These are phyloP conservation scores for Hyaloperonospora brassicae DNA, from an alignment of 352 stramenopile species.

Conservation along the genomic window DNA sequence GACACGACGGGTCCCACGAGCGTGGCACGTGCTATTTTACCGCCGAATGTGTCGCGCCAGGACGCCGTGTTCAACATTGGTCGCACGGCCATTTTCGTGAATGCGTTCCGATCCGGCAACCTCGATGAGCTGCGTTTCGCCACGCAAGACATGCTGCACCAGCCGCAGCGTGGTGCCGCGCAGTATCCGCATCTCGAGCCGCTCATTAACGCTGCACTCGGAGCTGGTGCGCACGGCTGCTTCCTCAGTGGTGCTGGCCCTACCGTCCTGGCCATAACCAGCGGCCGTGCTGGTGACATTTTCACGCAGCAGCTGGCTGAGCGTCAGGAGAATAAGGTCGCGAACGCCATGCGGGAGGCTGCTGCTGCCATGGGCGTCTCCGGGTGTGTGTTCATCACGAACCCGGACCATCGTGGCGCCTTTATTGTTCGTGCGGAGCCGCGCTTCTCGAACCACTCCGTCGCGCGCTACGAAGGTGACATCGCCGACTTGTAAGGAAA, in stretches of 20 bases:
- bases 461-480: slow-evolving; percentile 79
- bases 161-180: slow-evolving; percentile 92
- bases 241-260: slow-evolving; percentile 96
- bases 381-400: slow-evolving; percentile 96
- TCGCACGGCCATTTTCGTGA: slow-evolving; percentile 95
- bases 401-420: slow-evolving; percentile 91
- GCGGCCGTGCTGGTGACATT: slow-evolving; percentile 95
- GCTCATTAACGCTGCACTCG: slow-evolving; percentile 94
- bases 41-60: slow-evolving; percentile 77
- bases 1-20: slow-evolving; percentile 94
- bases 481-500: slow-evolving; percentile 58
- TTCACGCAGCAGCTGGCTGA: slow-evolving; percentile 94
- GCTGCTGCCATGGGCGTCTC: slow-evolving; percentile 88
- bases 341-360: slow-evolving; percentile 93
- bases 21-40: slow-evolving; percentile 89
- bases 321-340: slow-evolving; percentile 87
- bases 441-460: slow-evolving; percentile 83
- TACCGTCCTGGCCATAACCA: slow-evolving; percentile 97
- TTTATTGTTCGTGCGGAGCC: slow-evolving; percentile 93
- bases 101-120: slow-evolving; percentile 94
- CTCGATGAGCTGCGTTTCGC: slow-evolving; percentile 94
- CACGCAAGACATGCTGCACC: slow-evolving; percentile 91
- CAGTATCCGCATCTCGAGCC: slow-evolving; percentile 96
- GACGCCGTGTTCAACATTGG: slow-evolving; percentile 97
- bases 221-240: slow-evolving; percentile 89